A percentile compares a stretch with the other conserved stretches of the same genome.
These are phyloP conservation scores for Euphorbia tirucalli DNA, from an alignment of 345 rosid genomes.

Conservation along the genomic window DNA sequence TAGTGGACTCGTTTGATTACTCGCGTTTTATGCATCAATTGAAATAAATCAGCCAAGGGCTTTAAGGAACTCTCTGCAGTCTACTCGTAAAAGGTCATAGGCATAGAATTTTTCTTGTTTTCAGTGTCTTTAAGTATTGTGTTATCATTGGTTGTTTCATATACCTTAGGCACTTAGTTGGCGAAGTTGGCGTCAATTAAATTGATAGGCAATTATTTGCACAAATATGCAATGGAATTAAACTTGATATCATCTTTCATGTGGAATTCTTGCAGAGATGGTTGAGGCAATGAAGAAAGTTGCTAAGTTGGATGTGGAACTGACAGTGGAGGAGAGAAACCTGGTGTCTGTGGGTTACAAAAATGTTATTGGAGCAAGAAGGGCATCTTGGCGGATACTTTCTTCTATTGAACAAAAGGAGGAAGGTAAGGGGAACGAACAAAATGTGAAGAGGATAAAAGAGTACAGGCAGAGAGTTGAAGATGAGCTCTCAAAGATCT, in stretches of 20 bases:
- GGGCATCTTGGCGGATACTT: constrained; percentile 70
- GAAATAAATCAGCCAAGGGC: not conserved
- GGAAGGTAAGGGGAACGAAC: constrained; percentile 70
- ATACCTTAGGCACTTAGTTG: not conserved
- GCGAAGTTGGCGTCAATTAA: no score
- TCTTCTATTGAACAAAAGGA: constrained; percentile 89
- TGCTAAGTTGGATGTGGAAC: constrained; percentile 64
- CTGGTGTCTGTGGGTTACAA: constrained; percentile 83
- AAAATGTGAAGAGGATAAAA: constrained; percentile 64
- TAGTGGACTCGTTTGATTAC: not conserved
- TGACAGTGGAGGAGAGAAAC: constrained; percentile 83
- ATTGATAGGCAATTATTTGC: not conserved
- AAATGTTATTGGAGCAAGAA: constrained; percentile 82
- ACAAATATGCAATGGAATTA: not conserved
- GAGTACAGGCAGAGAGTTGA: constrained; percentile 70
- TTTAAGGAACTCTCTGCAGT: not conserved
- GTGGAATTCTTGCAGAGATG: constrained; percentile 51
- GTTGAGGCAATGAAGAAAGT: constrained; percentile 82
- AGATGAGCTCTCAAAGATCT: constrained; percentile 69
- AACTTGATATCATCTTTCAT: not conserved
- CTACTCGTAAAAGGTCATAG: not conserved
- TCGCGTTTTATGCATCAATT: not conserved
- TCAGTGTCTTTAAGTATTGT: not conserved
- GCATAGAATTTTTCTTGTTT: not conserved
- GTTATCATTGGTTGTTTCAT: not conserved